A percentile compares a stretch with the other conserved stretches of the same genome.
phyloP scores from a whole-genome alignment of 169 alveolate species.

The Eimeria sp. region DNA sequence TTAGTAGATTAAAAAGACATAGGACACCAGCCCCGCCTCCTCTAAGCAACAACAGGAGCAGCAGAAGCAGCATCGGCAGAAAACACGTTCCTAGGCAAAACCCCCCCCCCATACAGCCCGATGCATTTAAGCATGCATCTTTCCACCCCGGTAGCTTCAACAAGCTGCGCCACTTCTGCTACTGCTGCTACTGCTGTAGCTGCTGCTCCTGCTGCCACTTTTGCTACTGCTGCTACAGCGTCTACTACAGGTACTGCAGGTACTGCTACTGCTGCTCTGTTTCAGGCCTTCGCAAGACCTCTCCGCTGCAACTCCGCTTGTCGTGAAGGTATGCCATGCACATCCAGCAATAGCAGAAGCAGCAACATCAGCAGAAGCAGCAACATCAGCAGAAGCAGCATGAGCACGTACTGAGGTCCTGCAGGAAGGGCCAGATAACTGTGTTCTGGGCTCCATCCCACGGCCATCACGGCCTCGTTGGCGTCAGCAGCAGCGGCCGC shows the following conservation, averaged over 20 bases:
- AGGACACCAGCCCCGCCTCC: not conserved
- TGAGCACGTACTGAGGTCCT: slow-evolving; percentile 17
- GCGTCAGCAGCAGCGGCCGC: not conserved
- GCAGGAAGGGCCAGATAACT: slow-evolving; percentile 71
- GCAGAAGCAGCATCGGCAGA: not conserved
- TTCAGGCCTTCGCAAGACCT: too few relatives aligned
- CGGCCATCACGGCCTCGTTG: slow-evolving; percentile 43
- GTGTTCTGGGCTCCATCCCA: slow-evolving; percentile 68
- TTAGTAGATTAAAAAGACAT: not conserved
- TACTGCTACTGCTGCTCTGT: too few relatives aligned
- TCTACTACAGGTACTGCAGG: too few relatives aligned
- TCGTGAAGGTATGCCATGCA: not conserved
- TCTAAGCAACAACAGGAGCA: too few relatives aligned
- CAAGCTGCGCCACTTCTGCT: too few relatives aligned
- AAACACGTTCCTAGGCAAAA: too few relatives aligned
- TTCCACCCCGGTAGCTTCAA: too few relatives aligned
- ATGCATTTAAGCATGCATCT: too few relatives aligned
- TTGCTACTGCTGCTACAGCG: too few relatives aligned
- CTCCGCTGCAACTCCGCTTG: not conserved
- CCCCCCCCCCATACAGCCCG: too few relatives aligned
- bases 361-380: not conserved
- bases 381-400: not conserved
- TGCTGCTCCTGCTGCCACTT: too few relatives aligned
- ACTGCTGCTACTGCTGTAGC: too few relatives aligned
- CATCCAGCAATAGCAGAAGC: slow-evolving; percentile 10